These are phyloP conservation scores for Cryptococcus sp. DNA, from an alignment of 1,284 basidiomycete genomes.

Conservation along the genomic window DNA sequence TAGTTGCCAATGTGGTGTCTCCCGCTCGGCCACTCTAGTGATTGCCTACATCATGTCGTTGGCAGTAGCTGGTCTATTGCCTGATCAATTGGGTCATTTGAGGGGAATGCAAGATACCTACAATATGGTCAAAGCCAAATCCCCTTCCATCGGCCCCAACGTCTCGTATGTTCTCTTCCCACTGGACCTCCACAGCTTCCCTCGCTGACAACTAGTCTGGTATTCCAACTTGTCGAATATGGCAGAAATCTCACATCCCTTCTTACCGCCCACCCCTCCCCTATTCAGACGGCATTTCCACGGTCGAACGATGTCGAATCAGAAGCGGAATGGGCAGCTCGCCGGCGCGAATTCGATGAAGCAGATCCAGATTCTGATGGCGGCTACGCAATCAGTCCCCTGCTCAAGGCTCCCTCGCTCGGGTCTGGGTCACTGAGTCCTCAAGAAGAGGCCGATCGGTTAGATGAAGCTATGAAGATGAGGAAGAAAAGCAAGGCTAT, in stretches of 20 bases:
- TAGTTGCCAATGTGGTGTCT: slow-evolving; percentile 95
- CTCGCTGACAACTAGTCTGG: slow-evolving; percentile 64
- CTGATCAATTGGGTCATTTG: slow-evolving; percentile 66
- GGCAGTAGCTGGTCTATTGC: slow-evolving; percentile 65
- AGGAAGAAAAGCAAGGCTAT: slow-evolving; percentile 2
- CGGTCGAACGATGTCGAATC: slow-evolving; percentile 57
- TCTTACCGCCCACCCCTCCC: slow-evolving; percentile 51
- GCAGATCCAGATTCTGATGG: slow-evolving; percentile 67
- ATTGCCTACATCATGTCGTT: slow-evolving; percentile 95
- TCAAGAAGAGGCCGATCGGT: slow-evolving; percentile 27
- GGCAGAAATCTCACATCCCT: slow-evolving; percentile 69
- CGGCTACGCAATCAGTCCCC: slow-evolving; percentile 1
- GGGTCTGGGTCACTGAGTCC: slow-evolving; percentile 18
- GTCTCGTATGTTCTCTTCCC: slow-evolving; percentile 69
- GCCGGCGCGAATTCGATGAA: slow-evolving; percentile 63
- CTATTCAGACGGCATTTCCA: slow-evolving; percentile 30
- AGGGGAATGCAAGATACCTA: slow-evolving; percentile 86
- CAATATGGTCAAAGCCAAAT: slow-evolving; percentile 81
- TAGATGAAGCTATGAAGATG: slow-evolving; percentile 36
- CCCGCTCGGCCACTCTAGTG: slow-evolving; percentile 84
- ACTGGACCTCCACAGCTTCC: slow-evolving; percentile 11
- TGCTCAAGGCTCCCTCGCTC: not conserved
- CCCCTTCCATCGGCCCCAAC: slow-evolving; percentile 85
- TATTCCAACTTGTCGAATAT: slow-evolving; percentile 93
- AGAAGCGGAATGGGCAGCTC: slow-evolving; percentile 78